Evolutionary conservation across 345 rosid species (phyloP).

Genomic region (Arabis alpina): DNA sequence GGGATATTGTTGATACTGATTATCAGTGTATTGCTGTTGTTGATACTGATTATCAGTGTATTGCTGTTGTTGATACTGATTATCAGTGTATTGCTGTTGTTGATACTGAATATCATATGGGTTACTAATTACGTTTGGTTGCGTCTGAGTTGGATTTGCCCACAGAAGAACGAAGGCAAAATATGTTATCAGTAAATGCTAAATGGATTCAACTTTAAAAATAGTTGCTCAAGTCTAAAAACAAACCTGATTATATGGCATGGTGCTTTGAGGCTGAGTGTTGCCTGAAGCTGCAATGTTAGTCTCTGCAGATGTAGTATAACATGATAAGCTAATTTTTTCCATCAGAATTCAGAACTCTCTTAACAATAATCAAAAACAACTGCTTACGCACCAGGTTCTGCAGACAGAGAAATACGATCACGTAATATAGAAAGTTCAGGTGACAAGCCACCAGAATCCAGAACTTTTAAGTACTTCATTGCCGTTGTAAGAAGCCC

Average conservation of each 20-base stretch:
- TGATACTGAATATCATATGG: conserved; percentile 69
- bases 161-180: conserved; percentile 41
- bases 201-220: conserved; percentile 10
- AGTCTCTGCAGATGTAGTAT: conserved; percentile 62
- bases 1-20: too few species aligned
- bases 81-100: conserved; percentile 55
- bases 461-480: conserved; percentile 92
- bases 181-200: conserved; percentile 19
- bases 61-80: conserved; percentile 67
- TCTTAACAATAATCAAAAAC: not conserved
- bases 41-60: conserved; percentile 62
- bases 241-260: conserved; percentile 42
- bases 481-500: conserved; percentile 81
- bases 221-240: not conserved
- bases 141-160: conserved; percentile 40
- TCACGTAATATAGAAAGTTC: conserved; percentile 86
- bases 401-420: conserved; percentile 70
- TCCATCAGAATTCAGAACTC: conserved; percentile 6
- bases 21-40: conserved; percentile 49
- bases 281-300: conserved; percentile 43
- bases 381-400: conserved; percentile 61
- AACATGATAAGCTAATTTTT: conserved; percentile 12
- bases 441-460: conserved; percentile 83
- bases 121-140: conserved; percentile 52
- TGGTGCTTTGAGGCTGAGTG: conserved; percentile 46